Evolutionary conservation across 2,329 filamentous ascomycete species (phyloP).

Genomic region (Colletotrichum sp.): DNA sequence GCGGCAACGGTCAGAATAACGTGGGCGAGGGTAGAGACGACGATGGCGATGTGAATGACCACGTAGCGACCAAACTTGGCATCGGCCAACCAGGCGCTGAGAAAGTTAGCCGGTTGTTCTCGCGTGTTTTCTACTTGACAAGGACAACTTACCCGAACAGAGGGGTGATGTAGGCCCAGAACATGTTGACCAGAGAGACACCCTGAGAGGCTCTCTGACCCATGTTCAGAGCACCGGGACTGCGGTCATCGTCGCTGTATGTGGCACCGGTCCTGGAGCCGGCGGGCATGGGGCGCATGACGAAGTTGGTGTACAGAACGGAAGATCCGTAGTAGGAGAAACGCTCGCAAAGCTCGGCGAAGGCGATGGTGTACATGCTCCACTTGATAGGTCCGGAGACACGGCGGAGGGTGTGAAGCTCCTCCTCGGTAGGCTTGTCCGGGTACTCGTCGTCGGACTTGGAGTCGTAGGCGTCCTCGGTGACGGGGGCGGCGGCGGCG

Average conservation of each 20-base stretch:
- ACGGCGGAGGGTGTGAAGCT: conserved; percentile 64
- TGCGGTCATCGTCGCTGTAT: conserved; percentile 31
- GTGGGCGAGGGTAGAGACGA: conserved; percentile 70
- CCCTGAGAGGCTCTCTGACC: conserved; percentile 60
- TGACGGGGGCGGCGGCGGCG: conserved; percentile 23
- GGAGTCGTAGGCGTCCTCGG: conserved; percentile 25
- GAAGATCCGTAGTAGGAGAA: conserved; percentile 80
- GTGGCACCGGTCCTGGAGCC: conserved; percentile 60
- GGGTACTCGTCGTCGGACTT: conserved; percentile 33
- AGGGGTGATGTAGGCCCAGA: conserved; percentile 67
- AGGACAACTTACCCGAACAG: conserved; percentile 51
- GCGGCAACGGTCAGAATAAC: conserved; percentile 70
- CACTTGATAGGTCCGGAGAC: conserved; percentile 70
- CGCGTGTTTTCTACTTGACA: not conserved
- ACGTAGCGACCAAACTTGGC: conserved; percentile 75
- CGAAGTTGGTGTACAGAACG: conserved; percentile 72
- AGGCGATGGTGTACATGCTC: conserved; percentile 72
- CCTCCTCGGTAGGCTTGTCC: conserved; percentile 64
- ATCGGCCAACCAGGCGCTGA: conserved; percentile 66
- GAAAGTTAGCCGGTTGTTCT: not conserved
- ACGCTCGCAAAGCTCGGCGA: conserved; percentile 77
- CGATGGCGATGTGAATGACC: conserved; percentile 73
- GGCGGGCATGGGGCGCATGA: conserved; percentile 58
- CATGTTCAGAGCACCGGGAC: conserved; percentile 61
- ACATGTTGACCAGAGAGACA: conserved; percentile 60